Percentiles rank a stretch among this genome's conserved stretches.
These are phyloP conservation scores for Yarrowia sp. DNA, from an alignment of 805 yeast species.

Conservation along the genomic window DNA sequence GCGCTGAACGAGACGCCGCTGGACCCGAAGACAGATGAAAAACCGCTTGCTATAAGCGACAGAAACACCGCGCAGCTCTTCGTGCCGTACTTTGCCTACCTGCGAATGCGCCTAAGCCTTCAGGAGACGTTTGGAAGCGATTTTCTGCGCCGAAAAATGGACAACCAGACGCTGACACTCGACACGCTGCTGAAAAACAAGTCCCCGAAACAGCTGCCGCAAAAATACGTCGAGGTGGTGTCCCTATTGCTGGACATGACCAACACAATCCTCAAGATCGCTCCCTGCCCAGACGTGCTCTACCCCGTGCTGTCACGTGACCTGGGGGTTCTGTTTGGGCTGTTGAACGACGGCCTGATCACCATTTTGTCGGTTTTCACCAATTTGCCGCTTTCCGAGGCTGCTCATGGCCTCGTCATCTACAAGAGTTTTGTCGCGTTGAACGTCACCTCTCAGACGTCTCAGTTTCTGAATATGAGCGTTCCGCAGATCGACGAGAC, in stretches of 20 bases:
- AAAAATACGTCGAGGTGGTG: neutral
- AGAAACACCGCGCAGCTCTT: neutral
- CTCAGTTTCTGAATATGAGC: conserved; percentile 13
- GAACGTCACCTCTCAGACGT: conserved; percentile 2
- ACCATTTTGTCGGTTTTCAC: conserved; percentile 25
- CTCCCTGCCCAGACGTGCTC: conserved; percentile 6
- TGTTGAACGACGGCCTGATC: conserved; percentile 5
- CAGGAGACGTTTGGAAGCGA: neutral
- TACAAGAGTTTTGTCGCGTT: conserved; percentile 22
- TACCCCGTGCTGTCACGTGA: conserved; percentile 1
- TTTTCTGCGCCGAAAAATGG: neutral
- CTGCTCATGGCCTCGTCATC: neutral
- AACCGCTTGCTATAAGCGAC: neutral
- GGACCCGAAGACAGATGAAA: neutral
- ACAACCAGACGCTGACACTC: neutral
- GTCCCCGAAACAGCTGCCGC: neutral
- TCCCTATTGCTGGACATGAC: conserved; percentile 5
- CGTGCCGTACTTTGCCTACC: conserved; percentile 4
- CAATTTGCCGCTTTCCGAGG: neutral
- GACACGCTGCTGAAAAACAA: neutral
- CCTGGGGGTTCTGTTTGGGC: neutral
- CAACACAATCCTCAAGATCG: neutral
- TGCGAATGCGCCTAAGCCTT: neutral
- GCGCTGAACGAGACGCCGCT: neutral
- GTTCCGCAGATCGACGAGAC: conserved; percentile 27